Conservation (phyloP, 306 rosid genomes). For the Hippophae rhamnoides region DNA sequence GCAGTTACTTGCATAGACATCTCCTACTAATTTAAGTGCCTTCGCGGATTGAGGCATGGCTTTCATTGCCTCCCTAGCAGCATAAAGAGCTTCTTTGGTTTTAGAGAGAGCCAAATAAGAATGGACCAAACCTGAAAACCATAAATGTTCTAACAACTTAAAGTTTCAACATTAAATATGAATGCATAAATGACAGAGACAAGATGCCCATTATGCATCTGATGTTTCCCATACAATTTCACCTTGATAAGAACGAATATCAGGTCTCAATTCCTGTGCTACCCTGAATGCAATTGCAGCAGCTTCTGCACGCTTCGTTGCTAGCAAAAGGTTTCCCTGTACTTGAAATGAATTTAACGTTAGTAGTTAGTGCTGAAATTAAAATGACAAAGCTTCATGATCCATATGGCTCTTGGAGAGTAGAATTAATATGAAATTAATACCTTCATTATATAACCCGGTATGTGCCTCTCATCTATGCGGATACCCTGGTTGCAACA, state of each 20-base stretch:
- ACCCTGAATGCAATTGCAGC: conserved; percentile 86
- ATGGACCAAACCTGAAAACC: conserved; percentile 79
- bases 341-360: conserved; percentile 1
- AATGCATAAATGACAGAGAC: conserved; percentile 7
- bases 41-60: conserved; percentile 99
- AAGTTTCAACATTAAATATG: conserved; percentile 13
- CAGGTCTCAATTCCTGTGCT: conserved; percentile 97
- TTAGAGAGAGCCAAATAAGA: conserved; percentile 79
- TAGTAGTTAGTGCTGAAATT: conserved; percentile 2
- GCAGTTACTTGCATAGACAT: conserved; percentile 87
- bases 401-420: conserved; percentile 1
- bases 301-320: conserved; percentile 75
- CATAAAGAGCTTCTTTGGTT: conserved; percentile 90
- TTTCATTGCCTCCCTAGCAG: conserved; percentile 98
- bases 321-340: conserved; percentile 75
- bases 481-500: conserved; percentile 63
- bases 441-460: conserved; percentile 95
- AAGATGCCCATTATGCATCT: conserved; percentile 19
- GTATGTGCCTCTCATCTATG: conserved; percentile 84
- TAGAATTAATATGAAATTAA: background rate
- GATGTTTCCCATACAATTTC: conserved; percentile 18
- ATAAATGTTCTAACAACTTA: conserved; percentile 19
- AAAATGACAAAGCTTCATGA: conserved; percentile 7
- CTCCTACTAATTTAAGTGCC: conserved; percentile 94
- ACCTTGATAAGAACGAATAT: conserved; percentile 99